Base-by-base conservation (phyloP, 108 stramenopile genomes). In the Epithemia pelagica region DNA sequence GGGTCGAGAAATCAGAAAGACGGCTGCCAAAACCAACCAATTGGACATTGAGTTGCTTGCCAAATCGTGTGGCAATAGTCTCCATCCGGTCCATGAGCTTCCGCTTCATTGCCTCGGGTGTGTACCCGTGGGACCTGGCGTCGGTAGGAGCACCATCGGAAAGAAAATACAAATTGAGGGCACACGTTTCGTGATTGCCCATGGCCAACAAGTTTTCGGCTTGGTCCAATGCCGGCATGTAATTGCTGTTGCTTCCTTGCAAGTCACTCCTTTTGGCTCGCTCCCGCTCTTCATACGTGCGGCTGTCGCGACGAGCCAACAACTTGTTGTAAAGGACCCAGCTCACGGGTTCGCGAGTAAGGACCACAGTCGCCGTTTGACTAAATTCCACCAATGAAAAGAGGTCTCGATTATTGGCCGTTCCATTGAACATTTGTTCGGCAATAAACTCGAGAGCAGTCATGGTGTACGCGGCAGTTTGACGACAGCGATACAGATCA, bases 81-180 rank as follows among this genome's bases (percentile, higher is more conserved):
- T 28, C 27, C 0, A 75, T 55, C 32, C 59, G 57, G 15, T 59
- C 72, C 2, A 15, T 29, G 23, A 67, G 67, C n/a, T 32, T 22
- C 21, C 58, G 29, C 20, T 32, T 56, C 19, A 76, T 66, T 28
- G 69, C 66, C 0, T 52, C 27, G 0, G 31, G 46, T 22, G 72
- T 30, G 29, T 79, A 52, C 22, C 58, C 65, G 21, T 53, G 54
- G 23, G 62, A 55, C 65, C n/a, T 63, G 52, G 72, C 65, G 69
- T 87, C 86, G 0, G 77, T 74, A 10, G 86, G 82, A 30, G 46
- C 37, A 8, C 86, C 82, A 61, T 87, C 86, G 5, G 78, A 78
- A 15, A 87, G 61, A 52, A 87, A 82, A 28, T 61, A 21, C 52
- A 70, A 68, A 19, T 66, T 46, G 1, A 51, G 10, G 25, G 63